These are phyloP conservation scores for Gnomoniopsis sp. DNA, from an alignment of 2,329 filamentous ascomycete genomes.

Conservation along the genomic window DNA sequence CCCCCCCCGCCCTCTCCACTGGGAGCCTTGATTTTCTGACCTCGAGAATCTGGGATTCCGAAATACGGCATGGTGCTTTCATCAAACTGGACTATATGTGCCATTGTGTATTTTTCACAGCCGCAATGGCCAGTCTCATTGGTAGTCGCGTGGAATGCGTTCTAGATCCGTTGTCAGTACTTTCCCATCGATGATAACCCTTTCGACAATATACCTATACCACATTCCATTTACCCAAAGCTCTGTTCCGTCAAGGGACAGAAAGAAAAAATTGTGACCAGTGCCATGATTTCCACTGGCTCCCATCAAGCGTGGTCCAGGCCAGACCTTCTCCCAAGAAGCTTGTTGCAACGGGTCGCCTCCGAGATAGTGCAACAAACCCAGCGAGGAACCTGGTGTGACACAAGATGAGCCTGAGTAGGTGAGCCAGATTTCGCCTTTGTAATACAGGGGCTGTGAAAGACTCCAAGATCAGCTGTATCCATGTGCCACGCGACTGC, in stretches of 20 bases:
- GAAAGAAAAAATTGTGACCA: neutral
- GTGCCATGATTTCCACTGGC: neutral
- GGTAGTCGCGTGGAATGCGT: neutral
- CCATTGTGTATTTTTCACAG: neutral
- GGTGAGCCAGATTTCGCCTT: neutral
- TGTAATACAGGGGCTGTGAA: neutral
- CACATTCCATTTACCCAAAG: neutral
- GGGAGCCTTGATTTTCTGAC: neutral
- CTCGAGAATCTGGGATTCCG: neutral
- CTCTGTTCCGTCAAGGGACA: neutral
- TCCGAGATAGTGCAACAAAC: neutral
- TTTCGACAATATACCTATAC: neutral
- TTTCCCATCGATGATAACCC: neutral
- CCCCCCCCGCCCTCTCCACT: neutral
- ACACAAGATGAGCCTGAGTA: neutral
- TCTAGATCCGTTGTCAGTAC: neutral
- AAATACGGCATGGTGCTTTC: neutral
- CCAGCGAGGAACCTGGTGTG: neutral
- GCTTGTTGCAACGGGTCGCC: neutral
- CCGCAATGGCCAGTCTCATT: neutral
- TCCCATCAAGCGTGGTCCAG: neutral
- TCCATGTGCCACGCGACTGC: neutral
- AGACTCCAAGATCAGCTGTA: neutral
- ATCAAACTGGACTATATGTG: neutral
- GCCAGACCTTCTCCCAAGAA: neutral